Conservation (phyloP, 768 basidiomycete species). For the Boletus pseudopeckii region DNA sequence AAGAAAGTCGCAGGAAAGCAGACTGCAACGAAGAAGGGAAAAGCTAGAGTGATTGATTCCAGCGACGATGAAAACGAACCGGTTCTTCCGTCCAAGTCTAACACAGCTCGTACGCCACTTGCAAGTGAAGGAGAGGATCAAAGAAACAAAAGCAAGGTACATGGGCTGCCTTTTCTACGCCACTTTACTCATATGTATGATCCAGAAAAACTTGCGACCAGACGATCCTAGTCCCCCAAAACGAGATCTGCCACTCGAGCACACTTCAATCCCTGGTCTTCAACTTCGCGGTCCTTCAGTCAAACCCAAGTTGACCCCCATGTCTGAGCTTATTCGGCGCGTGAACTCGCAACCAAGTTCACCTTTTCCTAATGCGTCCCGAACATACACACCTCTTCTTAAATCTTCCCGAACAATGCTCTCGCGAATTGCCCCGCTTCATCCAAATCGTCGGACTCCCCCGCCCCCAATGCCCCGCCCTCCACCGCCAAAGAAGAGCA, state of each 20-base stretch:
- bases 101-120: background rate
- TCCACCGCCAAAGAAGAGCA: conserved; percentile 72
- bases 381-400: conserved; percentile 58
- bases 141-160: conserved; percentile 16
- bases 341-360: conserved; percentile 66
- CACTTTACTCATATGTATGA: background rate
- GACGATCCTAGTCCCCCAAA: conserved; percentile 1
- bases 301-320: conserved; percentile 55
- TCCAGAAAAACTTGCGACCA: conserved; percentile 14
- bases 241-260: conserved; percentile 4
- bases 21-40: conserved; percentile 24
- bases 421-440: conserved; percentile 70
- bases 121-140: conserved; percentile 3
- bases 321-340: conserved; percentile 74
- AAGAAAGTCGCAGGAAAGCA: conserved; percentile 20
- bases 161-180: background rate
- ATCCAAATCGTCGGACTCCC: conserved; percentile 68
- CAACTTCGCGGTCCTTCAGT: conserved; percentile 38
- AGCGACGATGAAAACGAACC: conserved; percentile 27
- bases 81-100: background rate
- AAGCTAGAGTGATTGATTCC: conserved; percentile 25
- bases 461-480: conserved; percentile 70
- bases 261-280: conserved; percentile 5
- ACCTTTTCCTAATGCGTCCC: conserved; percentile 33
- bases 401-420: conserved; percentile 64